Percentiles rank a stretch among this genome's conserved stretches.
Evolutionary conservation across 2,329 filamentous ascomycete species (phyloP).

Genomic region (Niveomyces coronatus): DNA sequence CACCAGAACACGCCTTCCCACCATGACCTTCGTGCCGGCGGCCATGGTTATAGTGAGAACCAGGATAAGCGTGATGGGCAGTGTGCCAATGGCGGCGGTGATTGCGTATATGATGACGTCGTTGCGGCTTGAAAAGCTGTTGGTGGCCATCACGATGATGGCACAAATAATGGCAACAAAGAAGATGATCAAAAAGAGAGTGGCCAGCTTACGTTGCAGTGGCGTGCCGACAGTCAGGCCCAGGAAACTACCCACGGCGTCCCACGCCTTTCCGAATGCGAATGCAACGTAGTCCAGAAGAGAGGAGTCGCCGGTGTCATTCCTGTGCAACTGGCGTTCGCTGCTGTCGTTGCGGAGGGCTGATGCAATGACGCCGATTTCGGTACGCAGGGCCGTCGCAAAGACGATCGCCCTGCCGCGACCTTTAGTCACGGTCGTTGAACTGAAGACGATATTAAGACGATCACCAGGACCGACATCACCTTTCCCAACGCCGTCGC

Average conservation of each 20-base stretch:
- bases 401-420: constrained; percentile 48
- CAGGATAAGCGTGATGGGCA: constrained; percentile 33
- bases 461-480: constrained; percentile 37
- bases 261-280: constrained; percentile 5
- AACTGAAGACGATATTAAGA: constrained; percentile 46
- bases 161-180: constrained; percentile 37
- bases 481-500: too few species aligned
- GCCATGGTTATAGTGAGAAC: constrained; percentile 47
- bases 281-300: too few species aligned
- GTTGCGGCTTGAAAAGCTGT: constrained; percentile 23
- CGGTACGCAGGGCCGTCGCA: constrained; percentile 48
- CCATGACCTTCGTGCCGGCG: constrained; percentile 37
- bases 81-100: constrained; percentile 32
- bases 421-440: constrained; percentile 46
- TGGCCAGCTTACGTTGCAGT: constrained; percentile 55
- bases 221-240: constrained; percentile 49
- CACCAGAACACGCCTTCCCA: constrained; percentile 36
- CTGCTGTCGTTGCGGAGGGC: constrained; percentile 21
- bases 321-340: neutral
- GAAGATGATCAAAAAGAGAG: constrained; percentile 56
- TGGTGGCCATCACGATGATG: constrained; percentile 28
- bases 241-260: constrained; percentile 28
- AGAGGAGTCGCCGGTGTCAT: constrained; percentile 1
- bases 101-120: constrained; percentile 29
- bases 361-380: constrained; percentile 47